A percentile compares a stretch with the other conserved stretches of the same genome.
These are phyloP conservation scores for Citrus mangshanensis DNA, from an alignment of 345 rosid species.

Conservation along the genomic window DNA sequence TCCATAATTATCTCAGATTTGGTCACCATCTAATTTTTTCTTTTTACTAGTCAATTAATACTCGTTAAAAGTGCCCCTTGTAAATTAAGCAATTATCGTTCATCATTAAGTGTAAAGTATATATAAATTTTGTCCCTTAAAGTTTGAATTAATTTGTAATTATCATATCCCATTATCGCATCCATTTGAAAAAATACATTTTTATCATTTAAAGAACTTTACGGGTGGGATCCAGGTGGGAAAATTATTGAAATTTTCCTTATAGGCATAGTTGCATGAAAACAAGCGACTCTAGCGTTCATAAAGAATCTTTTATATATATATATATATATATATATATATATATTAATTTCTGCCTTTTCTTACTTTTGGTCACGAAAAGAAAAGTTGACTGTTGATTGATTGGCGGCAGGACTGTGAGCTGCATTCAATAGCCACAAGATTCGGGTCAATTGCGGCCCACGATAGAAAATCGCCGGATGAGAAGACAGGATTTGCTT, in stretches of 20 bases:
- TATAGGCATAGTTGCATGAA: neutral
- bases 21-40: neutral
- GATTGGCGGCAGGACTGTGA: conserved; percentile 68
- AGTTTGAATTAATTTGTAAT: neutral
- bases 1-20: neutral
- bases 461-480: conserved; percentile 73
- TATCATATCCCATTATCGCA: neutral
- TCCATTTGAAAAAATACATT: neutral
- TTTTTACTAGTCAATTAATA: too few relatives aligned
- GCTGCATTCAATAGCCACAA: conserved; percentile 82
- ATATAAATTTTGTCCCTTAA: neutral
- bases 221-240: neutral
- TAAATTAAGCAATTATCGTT: neutral
- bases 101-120: neutral
- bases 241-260: neutral
- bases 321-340: too few relatives aligned
- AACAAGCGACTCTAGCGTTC: too few relatives aligned
- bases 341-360: too few relatives aligned
- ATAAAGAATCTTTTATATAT: too few relatives aligned
- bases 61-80: too few relatives aligned
- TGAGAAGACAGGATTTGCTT: conserved; percentile 91
- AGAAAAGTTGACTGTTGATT: neutral
- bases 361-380: too few relatives aligned
- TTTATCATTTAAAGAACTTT: neutral
- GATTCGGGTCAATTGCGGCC: conserved; percentile 94